phyloP scores from a whole-genome alignment of 495 filamentous ascomycete genomes.

The Penicillium chermesinum region DNA sequence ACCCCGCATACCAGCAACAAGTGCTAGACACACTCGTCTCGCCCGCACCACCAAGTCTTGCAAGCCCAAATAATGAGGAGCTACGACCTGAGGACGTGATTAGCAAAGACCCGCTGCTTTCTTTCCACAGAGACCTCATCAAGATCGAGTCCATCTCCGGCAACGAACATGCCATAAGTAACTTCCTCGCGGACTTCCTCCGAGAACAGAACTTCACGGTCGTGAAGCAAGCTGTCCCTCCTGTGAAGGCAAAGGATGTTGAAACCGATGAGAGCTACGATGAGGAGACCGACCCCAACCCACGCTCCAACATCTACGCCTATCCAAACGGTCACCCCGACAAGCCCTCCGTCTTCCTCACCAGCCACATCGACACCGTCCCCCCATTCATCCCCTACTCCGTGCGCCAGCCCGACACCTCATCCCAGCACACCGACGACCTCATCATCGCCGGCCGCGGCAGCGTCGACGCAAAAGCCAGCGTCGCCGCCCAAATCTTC shows the following conservation, averaged over 20 bases:
- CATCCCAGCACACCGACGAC: slow-evolving; percentile 23
- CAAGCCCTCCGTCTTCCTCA: slow-evolving; percentile 62
- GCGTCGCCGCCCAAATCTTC: slow-evolving; percentile 72
- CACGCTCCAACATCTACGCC: slow-evolving; percentile 74
- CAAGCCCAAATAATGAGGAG: neutral
- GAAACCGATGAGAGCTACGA: slow-evolving; percentile 3
- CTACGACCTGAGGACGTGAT: slow-evolving; percentile 25
- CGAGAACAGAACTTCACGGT: slow-evolving; percentile 59
- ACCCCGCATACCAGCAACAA: slow-evolving; percentile 26
- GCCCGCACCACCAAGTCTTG: neutral
- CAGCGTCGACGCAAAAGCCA: slow-evolving; percentile 84
- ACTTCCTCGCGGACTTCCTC: slow-evolving; percentile 66
- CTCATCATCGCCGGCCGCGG: slow-evolving; percentile 68
- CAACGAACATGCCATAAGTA: slow-evolving; percentile 63
- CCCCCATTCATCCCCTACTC: slow-evolving; percentile 60
- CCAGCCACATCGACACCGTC: slow-evolving; percentile 70
- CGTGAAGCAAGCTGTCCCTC: slow-evolving; percentile 51
- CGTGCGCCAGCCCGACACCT: slow-evolving; percentile 14
- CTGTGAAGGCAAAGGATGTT: slow-evolving; percentile 17
- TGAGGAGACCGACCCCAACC: slow-evolving; percentile 10
- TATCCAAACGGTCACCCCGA: slow-evolving; percentile 52
- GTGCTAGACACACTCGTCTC: slow-evolving; percentile 8
- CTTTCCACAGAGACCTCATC: slow-evolving; percentile 72
- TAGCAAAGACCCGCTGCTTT: slow-evolving; percentile 53
- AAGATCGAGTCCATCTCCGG: slow-evolving; percentile 70